These are phyloP conservation scores for Plasmodium gonderi DNA, from an alignment of 169 alveolate genomes.

Conservation along the genomic window DNA sequence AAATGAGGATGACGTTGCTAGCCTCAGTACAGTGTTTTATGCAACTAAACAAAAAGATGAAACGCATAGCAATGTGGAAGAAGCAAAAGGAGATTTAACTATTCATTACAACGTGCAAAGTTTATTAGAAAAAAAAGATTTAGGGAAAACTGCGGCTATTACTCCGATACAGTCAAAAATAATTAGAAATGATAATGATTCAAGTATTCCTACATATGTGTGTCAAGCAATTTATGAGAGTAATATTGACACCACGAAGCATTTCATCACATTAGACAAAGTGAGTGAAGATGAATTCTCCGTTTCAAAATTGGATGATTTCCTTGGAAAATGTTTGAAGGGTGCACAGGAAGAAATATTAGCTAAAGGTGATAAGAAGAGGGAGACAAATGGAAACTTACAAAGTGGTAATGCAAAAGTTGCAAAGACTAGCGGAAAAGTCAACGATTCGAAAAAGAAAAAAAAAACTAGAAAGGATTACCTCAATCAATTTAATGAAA, in stretches of 20 bases:
- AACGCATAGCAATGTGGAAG: background rate
- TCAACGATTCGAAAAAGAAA: background rate
- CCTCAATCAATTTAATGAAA: slow-evolving; percentile 6
- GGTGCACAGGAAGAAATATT: background rate
- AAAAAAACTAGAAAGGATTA: background rate
- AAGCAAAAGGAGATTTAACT: background rate
- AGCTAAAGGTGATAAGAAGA: background rate
- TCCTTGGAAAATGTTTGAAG: slow-evolving; percentile 2
- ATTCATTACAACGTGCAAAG: background rate
- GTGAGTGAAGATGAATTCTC: background rate
- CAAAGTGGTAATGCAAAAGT: background rate
- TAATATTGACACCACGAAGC: background rate
- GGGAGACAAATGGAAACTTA: background rate
- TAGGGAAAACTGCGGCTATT: background rate
- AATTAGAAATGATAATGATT: background rate
- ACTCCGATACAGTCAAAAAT: too few relatives aligned
- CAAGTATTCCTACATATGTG: background rate
- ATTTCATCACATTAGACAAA: slow-evolving; percentile 26
- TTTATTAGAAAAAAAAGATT: background rate
- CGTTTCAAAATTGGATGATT: slow-evolving; percentile 22
- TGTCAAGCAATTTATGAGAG: background rate
- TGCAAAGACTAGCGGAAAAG: background rate
- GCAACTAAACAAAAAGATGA: background rate
- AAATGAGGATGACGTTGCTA: background rate
- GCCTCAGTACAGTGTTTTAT: background rate